phyloP scores from a whole-genome alignment of 2,329 filamentous ascomycete species.

The Lithohypha guttulata region DNA sequence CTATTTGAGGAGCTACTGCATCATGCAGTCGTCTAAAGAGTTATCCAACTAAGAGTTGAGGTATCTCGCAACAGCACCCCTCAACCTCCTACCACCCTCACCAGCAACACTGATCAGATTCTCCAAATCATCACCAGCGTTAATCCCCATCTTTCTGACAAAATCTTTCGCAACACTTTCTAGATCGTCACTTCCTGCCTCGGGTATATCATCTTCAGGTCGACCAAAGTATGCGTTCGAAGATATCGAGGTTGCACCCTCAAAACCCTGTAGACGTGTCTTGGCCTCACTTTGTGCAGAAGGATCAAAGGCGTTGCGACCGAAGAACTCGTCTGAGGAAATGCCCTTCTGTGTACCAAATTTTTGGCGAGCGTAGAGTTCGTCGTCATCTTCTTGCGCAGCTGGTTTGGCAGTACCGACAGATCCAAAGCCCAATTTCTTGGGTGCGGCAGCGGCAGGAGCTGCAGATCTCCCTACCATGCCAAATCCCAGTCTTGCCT shows the following conservation, averaged over 20 bases:
- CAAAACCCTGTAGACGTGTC: constrained; percentile 76
- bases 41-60: constrained; percentile 35
- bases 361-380: constrained; percentile 74
- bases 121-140: constrained; percentile 89
- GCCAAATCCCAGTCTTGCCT: constrained; percentile 76
- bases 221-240: constrained; percentile 97
- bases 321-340: constrained; percentile 96
- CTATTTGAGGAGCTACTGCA: too few species aligned
- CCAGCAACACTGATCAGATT: constrained; percentile 74
- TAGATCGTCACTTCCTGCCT: constrained; percentile 56
- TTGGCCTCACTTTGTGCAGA: constrained; percentile 75
- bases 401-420: constrained; percentile 63
- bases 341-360: constrained; percentile 93
- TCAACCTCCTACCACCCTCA: constrained; percentile 72
- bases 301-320: constrained; percentile 76
- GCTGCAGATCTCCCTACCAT: constrained; percentile 52
- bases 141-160: constrained; percentile 87
- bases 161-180: constrained; percentile 95
- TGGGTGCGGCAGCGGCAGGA: constrained; percentile 46
- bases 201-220: constrained; percentile 64
- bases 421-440: constrained; percentile 80
- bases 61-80: constrained; percentile 48
- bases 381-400: constrained; percentile 56
- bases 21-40: too few species aligned
- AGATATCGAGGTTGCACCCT: constrained; percentile 83